Evolutionary conservation across 768 basidiomycete genomes (phyloP).

Genomic region (Daedaleopsis sinensis): DNA sequence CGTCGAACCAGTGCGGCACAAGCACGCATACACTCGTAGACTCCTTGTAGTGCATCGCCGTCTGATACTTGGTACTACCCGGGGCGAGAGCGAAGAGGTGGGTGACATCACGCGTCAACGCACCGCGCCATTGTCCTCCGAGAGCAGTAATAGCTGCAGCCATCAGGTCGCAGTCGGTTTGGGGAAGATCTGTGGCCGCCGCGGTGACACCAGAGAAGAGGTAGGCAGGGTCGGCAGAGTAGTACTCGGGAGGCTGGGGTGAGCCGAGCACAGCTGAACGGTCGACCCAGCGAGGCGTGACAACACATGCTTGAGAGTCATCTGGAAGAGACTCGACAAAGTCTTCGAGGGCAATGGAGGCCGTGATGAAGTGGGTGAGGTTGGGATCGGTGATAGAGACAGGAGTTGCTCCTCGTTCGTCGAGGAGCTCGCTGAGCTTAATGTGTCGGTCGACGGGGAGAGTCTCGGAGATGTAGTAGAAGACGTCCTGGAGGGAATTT

Average conservation of each 20-base stretch:
- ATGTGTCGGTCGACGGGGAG: conserved; percentile 42
- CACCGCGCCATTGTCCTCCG: conserved; percentile 80
- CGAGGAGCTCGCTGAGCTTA: conserved; percentile 51
- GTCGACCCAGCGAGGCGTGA: conserved; percentile 71
- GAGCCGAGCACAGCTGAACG: conserved; percentile 60
- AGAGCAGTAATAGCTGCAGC: conserved; percentile 71
- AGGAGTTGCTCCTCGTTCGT: conserved; percentile 47
- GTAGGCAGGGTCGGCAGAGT: conserved; percentile 75
- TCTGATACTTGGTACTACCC: conserved; percentile 47
- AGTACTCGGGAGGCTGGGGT: conserved; percentile 60
- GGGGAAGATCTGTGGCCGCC: conserved; percentile 67
- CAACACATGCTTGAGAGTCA: conserved; percentile 32
- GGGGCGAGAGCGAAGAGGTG: conserved; percentile 72
- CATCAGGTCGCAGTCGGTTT: conserved; percentile 71
- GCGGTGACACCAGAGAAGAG: conserved; percentile 86
- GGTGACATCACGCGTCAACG: conserved; percentile 83
- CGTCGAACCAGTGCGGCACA: conserved; percentile 95
- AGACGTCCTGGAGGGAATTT: conserved; percentile 44
- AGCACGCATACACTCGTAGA: conserved; percentile 66
- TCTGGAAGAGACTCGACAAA: conserved; percentile 45
- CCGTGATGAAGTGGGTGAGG: conserved; percentile 58
- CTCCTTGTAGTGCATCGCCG: conserved; percentile 58
- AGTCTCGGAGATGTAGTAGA: conserved; percentile 54
- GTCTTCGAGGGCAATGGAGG: conserved; percentile 58
- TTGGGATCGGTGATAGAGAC: conserved; percentile 36